Evolutionary conservation across 202 grass and related monocot genomes (phyloP), one percentile per base, ranked within the genome.

Genomic region (Schoenoplectus triqueter): DNA sequence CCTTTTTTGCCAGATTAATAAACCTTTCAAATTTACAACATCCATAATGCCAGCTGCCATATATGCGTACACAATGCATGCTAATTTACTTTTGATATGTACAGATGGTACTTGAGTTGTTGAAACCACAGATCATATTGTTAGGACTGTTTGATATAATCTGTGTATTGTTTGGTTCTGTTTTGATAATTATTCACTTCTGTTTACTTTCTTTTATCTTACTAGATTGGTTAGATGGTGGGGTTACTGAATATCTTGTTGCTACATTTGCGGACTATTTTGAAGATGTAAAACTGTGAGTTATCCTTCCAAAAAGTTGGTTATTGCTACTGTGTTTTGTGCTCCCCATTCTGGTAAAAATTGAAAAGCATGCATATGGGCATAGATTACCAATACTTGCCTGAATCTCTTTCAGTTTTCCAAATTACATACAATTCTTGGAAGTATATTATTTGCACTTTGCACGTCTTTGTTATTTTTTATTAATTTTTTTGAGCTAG

Each of bases 231-330:
- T 10, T 86, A 18, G 93, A 99, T 1, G 90, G 89, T 87, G 73
- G 90, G 82, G 97, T 99, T 65, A 96, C 97, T 7, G 92, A 99
- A 92, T 99, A 94, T 91, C 90, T 99, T 40, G 90, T 96, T 61
- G 97, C 83, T 15, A 96, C 93, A 20, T 94, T 94, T 89, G 93
- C 85, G 64, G 97, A 99, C 89, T 99, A 99, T 92, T 99, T 94
- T 85, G 92, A 6, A 51, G 92, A 99, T 74, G 92, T 96, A 46
- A 99, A 97, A 96, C 52, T 85, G 97, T 99, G 94, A 94, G 93
- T 89, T 84, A 44, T 64, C 77, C 48, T 5, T 61, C 13, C 10
- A 45, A 71, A 80, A 72, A 49, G 15, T 70, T 52, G 10, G 51
- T 81, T 5, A 45, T 84, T 82, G 78, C 63, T 49, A 41, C 47